Percentiles rank a stretch among this genome's conserved stretches.
These are phyloP conservation scores for Fusarium albidum DNA, from an alignment of 2,329 filamentous ascomycete species.

Conservation along the genomic window DNA sequence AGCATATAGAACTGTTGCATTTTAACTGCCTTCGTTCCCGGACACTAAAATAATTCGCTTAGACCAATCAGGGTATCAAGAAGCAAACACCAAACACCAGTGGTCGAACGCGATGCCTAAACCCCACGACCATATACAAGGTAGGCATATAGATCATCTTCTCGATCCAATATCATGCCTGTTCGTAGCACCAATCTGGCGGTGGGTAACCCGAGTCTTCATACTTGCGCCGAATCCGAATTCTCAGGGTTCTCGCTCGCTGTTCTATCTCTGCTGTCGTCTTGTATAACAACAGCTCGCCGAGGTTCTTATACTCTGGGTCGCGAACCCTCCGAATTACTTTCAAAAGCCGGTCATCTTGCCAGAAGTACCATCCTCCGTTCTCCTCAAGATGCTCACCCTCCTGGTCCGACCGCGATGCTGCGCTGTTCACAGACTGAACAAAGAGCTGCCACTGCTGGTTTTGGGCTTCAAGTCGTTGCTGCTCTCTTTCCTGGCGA, in stretches of 20 bases:
- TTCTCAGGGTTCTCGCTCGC: slow-evolving; percentile 32
- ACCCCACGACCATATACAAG: not conserved
- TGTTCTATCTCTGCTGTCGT: slow-evolving; percentile 27
- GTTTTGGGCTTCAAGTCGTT: slow-evolving; percentile 2
- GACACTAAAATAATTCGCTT: not conserved
- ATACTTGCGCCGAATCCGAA: slow-evolving; percentile 31
- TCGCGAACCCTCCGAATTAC: slow-evolving; percentile 31
- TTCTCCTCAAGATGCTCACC: slow-evolving; percentile 33
- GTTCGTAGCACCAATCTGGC: slow-evolving; percentile 40
- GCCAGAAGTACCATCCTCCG: slow-evolving; percentile 37
- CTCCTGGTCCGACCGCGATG: not conserved
- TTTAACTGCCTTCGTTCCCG: slow-evolving; percentile 3
- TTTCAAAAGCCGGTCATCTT: slow-evolving; percentile 39
- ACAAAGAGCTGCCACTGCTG: slow-evolving; percentile 33
- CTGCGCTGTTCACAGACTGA: slow-evolving; percentile 12
- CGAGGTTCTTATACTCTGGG: slow-evolving; percentile 22
- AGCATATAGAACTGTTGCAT: not conserved
- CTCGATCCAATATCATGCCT: slow-evolving; percentile 3
- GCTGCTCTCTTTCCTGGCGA: slow-evolving; percentile 8
- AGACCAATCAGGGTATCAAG: slow-evolving; percentile 29
- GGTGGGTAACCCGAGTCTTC: slow-evolving; percentile 22
- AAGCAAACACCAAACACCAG: slow-evolving; percentile 21
- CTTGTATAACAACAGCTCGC: slow-evolving; percentile 25
- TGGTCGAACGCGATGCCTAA: not conserved
- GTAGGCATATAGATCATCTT: not conserved